Base-by-base conservation (phyloP, 2,329 filamentous ascomycete genomes). In the Xylaria sp. region DNA sequence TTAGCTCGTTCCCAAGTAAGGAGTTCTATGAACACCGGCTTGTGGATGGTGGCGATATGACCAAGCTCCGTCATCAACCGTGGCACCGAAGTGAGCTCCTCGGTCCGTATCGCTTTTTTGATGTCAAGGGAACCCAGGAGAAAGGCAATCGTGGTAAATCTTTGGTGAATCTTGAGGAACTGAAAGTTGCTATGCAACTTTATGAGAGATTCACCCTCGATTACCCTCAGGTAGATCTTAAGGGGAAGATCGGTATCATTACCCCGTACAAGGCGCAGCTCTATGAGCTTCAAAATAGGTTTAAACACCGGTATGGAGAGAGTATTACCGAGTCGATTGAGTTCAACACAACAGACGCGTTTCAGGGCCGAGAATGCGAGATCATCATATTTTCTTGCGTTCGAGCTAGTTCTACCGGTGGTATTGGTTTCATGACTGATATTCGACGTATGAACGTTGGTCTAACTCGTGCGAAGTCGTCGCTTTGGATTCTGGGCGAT, bases 381-480 rank as follows among this genome's bases (percentile, higher is more conserved):
- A 90, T 99, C 65, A 98, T 99, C 76, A 98, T 99, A 66, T 99
- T 99, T 80, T 98, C 95, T 40, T 99, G 96, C 76, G 95, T 99
- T 63, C 89, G 95, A 79, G 94, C 95, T 21, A 94, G 90, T 29
- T 87, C 91, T n/a, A 91, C 90, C 7, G 90, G 91, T n/a, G 93
- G 94, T 71, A 97, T 99, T 72, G 95, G 95, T 83, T 99, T 99
- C 86, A 90, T 99, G 85, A 91, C 92, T 56, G 95, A 99, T 75
- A 97, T 99, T 73, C 88, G 95, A 61, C 94, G 95, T 83, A 98
- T 99, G 96, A 99, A 99, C 76, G 95, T 99, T 72, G 95, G 95
- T 79, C 83, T 99, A 62, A 99, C 95, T 21, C 90, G 95, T 81
- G 96, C 95, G 4, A 97, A 97, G 76, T 97, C 92, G 9, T 97